phyloP scores from a whole-genome alignment of 1,284 basidiomycete species.

The Boletus hoseneyae region DNA sequence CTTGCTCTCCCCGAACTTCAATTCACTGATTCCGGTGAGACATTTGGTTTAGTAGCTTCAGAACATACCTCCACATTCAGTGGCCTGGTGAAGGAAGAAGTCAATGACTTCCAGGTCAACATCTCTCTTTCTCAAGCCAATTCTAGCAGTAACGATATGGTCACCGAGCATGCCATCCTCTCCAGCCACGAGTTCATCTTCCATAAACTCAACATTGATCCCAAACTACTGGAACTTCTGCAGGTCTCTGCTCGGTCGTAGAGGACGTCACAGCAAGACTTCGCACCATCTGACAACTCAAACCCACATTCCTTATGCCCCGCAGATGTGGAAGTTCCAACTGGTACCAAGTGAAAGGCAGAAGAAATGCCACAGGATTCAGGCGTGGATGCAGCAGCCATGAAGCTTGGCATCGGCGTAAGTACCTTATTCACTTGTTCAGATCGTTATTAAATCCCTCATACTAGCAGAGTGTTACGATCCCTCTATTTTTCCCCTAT shows the following conservation, averaged over 20 bases:
- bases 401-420: no score
- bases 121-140: neutral
- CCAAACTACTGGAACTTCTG: neutral
- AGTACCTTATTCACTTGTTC: no score
- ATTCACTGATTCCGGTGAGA: neutral
- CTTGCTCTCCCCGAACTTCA: neutral
- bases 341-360: no score
- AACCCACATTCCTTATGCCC: no score
- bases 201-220: neutral
- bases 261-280: no score
- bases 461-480: no score
- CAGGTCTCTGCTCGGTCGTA: neutral
- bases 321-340: no score
- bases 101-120: neutral
- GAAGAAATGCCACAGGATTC: no score
- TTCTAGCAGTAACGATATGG: neutral
- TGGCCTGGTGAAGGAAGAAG: neutral
- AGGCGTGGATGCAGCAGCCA: no score
- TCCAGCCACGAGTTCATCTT: neutral
- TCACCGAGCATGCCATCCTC: neutral
- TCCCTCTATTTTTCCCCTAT: no score
- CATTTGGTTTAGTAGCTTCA: neutral
- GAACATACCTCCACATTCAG: neutral
- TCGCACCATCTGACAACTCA: no score
- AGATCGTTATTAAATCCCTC: no score